Conservation (phyloP, 1,284 basidiomycete genomes). For the Malassezia sp. region DNA sequence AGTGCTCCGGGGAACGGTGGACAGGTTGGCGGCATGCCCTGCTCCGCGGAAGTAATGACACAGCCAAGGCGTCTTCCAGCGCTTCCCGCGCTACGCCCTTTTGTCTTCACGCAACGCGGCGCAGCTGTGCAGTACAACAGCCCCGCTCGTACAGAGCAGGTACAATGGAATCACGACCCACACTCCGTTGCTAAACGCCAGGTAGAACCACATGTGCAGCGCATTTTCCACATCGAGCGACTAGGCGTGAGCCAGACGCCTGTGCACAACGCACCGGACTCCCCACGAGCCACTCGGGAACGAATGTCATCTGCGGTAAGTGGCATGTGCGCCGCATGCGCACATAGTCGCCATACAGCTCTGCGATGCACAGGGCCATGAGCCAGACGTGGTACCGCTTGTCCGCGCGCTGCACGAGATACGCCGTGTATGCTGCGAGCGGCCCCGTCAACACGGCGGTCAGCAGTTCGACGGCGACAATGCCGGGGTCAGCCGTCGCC, state of each 20-base stretch:
- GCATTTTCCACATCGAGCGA: slow-evolving; percentile 5
- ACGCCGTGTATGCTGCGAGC: slow-evolving; percentile 30
- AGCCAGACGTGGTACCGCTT: slow-evolving; percentile 33
- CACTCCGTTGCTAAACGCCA: slow-evolving; percentile 5
- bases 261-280: slow-evolving; percentile 3
- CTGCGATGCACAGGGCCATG: slow-evolving; percentile 27
- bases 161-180: slow-evolving; percentile 6
- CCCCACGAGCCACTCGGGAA: slow-evolving; percentile 34
- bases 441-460: slow-evolving; percentile 35
- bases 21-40: too few species aligned
- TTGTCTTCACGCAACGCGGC: too few species aligned
- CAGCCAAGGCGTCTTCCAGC: too few species aligned
- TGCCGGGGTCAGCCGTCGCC: slow-evolving; percentile 27
- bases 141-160: slow-evolving; percentile 1
- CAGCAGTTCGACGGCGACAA: slow-evolving; percentile 33
- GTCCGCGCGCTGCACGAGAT: slow-evolving; percentile 20
- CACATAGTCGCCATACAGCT: slow-evolving; percentile 33
- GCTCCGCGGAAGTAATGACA: too few species aligned
- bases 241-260: neutral
- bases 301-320: slow-evolving; percentile 34
- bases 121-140: neutral
- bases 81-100: too few species aligned
- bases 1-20: too few species aligned
- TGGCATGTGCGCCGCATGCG: neutral
- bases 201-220: slow-evolving; percentile 11